phyloP scores from a whole-genome alignment of 1,284 basidiomycete genomes.

The Trichosporon sp. region DNA sequence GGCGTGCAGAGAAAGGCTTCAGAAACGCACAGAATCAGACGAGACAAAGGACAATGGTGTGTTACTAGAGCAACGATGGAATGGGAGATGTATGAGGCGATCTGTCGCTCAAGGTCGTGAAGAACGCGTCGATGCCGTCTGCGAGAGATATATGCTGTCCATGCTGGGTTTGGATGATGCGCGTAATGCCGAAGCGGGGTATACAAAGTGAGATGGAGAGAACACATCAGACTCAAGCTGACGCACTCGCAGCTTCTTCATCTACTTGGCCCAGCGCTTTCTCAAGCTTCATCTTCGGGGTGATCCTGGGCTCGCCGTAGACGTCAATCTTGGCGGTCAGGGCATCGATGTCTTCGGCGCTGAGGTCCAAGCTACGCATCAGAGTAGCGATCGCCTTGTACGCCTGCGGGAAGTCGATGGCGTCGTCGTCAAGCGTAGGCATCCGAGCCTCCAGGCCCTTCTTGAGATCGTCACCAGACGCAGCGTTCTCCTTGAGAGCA shows the following conservation, averaged over 20 bases:
- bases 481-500: constrained; percentile 56
- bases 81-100: not conserved
- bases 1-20: not conserved
- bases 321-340: constrained; percentile 45
- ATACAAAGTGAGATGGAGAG: not conserved
- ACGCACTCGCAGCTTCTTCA: constrained; percentile 28
- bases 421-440: constrained; percentile 76
- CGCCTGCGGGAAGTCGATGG: constrained; percentile 83
- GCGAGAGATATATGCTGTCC: constrained; percentile 1
- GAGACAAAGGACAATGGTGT: not conserved
- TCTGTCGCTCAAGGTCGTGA: not conserved
- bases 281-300: constrained; percentile 43
- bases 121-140: not conserved
- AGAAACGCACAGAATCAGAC: not conserved
- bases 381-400: constrained; percentile 69
- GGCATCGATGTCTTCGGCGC: constrained; percentile 57
- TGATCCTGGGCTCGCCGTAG: constrained; percentile 38
- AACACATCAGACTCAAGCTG: constrained; percentile 1
- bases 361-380: constrained; percentile 62
- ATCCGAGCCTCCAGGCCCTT: constrained; percentile 59
- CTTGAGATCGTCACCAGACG: constrained; percentile 59
- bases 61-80: not conserved
- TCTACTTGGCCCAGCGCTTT: constrained; percentile 37
- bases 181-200: not conserved
- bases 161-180: not conserved